A percentile compares a stretch with the other conserved stretches of the same genome.
Conservation (phyloP, 768 basidiomycete species). For the Kwoniella mangroviensis region DNA sequence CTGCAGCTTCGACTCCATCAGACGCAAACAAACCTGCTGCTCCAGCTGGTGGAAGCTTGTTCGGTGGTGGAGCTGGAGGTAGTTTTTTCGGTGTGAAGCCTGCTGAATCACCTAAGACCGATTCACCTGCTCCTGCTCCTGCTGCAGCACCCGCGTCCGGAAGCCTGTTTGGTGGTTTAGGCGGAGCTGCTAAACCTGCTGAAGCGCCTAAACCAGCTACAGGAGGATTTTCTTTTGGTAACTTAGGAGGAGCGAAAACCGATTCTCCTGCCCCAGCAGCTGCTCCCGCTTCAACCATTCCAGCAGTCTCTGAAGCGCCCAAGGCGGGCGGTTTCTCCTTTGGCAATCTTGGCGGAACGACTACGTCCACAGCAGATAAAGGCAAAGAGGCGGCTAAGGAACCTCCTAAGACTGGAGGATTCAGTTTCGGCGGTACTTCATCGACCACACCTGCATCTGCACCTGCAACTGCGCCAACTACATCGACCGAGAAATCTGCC, state of each 20-base stretch:
- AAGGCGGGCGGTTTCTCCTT: slow-evolving; percentile 34
- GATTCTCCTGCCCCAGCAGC: slow-evolving; percentile 10
- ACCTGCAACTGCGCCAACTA: slow-evolving; percentile 14
- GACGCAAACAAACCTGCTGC: slow-evolving; percentile 23
- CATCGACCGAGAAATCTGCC: slow-evolving; percentile 25
- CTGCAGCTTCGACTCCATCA: not conserved
- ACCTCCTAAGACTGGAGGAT: slow-evolving; percentile 33
- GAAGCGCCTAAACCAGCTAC: slow-evolving; percentile 23
- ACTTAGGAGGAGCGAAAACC: slow-evolving; percentile 19
- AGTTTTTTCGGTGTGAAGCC: slow-evolving; percentile 29
- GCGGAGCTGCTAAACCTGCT: slow-evolving; percentile 21
- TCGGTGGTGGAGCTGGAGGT: slow-evolving; percentile 6
- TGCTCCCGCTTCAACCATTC: slow-evolving; percentile 12
- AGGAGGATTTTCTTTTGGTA: slow-evolving; percentile 25
- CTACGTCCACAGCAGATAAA: slow-evolving; percentile 15
- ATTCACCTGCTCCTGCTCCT: slow-evolving; percentile 19
- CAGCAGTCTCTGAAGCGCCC: slow-evolving; percentile 28
- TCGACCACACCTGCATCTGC: slow-evolving; percentile 15
- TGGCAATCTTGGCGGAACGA: slow-evolving; percentile 28
- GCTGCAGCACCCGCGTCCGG: slow-evolving; percentile 38
- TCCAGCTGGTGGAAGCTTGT: slow-evolving; percentile 11
- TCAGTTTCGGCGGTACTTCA: slow-evolving; percentile 22
- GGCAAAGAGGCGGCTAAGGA: slow-evolving; percentile 17
- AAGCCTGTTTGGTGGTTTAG: slow-evolving; percentile 23
- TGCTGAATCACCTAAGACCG: slow-evolving; percentile 30